phyloP scores from a whole-genome alignment of 2,329 filamentous ascomycete species.

The Pyrenophora graminea region DNA sequence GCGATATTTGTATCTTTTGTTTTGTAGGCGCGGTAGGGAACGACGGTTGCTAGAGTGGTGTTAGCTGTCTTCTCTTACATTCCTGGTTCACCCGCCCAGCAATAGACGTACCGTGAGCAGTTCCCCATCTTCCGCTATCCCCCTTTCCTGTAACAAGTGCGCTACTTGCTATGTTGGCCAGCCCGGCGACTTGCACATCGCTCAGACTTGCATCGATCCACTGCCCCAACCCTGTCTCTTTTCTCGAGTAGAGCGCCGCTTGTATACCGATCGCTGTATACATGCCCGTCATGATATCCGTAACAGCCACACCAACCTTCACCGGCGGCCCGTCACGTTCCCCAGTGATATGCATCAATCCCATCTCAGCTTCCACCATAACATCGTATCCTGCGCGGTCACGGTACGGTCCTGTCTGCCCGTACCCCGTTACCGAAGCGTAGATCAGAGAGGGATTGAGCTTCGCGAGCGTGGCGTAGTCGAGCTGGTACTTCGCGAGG shows the following conservation, averaged over 20 bases:
- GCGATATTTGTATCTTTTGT: slow-evolving; percentile 66
- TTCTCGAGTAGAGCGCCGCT: slow-evolving; percentile 81
- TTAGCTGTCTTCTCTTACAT: not conserved
- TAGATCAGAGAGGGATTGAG: slow-evolving; percentile 90
- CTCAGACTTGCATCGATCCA: slow-evolving; percentile 89
- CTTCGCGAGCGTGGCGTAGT: slow-evolving; percentile 75
- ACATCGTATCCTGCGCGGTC: slow-evolving; percentile 93
- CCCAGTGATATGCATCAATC: slow-evolving; percentile 97
- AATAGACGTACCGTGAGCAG: slow-evolving; percentile 74
- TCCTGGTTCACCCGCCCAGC: not conserved
- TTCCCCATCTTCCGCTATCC: slow-evolving; percentile 90
- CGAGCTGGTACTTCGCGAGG: slow-evolving; percentile 85
- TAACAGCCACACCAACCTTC: slow-evolving; percentile 97
- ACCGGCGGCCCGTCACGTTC: slow-evolving; percentile 84
- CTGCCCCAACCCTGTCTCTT: slow-evolving; percentile 77
- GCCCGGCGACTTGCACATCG: slow-evolving; percentile 89
- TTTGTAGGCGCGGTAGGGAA: slow-evolving; percentile 83
- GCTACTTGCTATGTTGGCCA: slow-evolving; percentile 91
- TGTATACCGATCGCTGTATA: slow-evolving; percentile 95
- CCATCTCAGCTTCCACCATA: slow-evolving; percentile 98
- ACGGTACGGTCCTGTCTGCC: slow-evolving; percentile 88
- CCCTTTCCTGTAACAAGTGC: slow-evolving; percentile 84
- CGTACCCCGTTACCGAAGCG: slow-evolving; percentile 94
- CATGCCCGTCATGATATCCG: slow-evolving; percentile 89
- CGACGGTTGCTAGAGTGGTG: slow-evolving; percentile 71